These are phyloP conservation scores for Coemansia interrupta DNA, from an alignment of 192 early-diverging fungal species.

Conservation along the genomic window DNA sequence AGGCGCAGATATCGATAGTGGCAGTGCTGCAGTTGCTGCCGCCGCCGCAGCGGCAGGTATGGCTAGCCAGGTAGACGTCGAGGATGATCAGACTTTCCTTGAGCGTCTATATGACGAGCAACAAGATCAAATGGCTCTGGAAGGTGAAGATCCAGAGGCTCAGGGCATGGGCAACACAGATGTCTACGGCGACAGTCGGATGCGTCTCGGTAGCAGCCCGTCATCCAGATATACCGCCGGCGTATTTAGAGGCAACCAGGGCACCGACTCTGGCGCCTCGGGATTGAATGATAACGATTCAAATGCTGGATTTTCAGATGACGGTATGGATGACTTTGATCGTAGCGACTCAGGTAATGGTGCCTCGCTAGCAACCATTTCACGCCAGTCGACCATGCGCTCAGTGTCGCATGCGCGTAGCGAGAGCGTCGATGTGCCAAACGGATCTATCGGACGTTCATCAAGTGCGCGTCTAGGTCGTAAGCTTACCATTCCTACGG, in stretches of 20 bases:
- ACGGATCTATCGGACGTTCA: slow-evolving; percentile 9
- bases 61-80: slow-evolving; percentile 66
- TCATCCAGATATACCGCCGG: slow-evolving; percentile 27
- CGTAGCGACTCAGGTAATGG: slow-evolving; percentile 6
- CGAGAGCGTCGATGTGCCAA: slow-evolving; percentile 14
- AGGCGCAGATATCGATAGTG: slow-evolving; percentile 56
- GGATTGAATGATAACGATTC: slow-evolving; percentile 5
- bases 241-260: slow-evolving; percentile 29
- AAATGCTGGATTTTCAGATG: slow-evolving; percentile 4
- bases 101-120: slow-evolving; percentile 73
- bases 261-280: slow-evolving; percentile 21
- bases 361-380: neutral
- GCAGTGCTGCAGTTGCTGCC: slow-evolving; percentile 51
- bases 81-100: slow-evolving; percentile 87
- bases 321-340: slow-evolving; percentile 37
- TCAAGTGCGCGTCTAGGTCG: slow-evolving; percentile 12
- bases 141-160: slow-evolving; percentile 46
- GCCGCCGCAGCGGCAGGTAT: slow-evolving; percentile 43
- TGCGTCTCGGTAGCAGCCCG: slow-evolving; percentile 13
- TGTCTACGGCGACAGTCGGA: slow-evolving; percentile 6
- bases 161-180: slow-evolving; percentile 6
- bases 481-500: slow-evolving; percentile 11
- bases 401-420: slow-evolving; percentile 8
- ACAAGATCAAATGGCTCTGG: slow-evolving; percentile 55
- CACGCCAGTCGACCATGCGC: slow-evolving; percentile 9